Conservation (phyloP, 306 rosid species). For the Canavalia gladiata region DNA sequence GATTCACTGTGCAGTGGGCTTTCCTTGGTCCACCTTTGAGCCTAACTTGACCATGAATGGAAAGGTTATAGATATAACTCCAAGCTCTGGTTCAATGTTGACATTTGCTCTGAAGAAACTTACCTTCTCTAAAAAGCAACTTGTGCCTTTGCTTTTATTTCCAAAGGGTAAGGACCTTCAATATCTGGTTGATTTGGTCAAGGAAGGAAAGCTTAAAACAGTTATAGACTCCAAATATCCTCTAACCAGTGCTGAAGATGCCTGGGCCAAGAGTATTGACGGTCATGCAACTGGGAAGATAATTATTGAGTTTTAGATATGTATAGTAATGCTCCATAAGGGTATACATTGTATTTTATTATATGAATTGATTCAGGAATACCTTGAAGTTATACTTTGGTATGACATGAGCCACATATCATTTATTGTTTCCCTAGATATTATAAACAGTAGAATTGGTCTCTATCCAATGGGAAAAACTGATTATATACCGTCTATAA, state of each 20-base stretch:
- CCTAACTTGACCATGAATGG: constrained; percentile 68
- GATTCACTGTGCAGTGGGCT: constrained; percentile 64
- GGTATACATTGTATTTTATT: not conserved
- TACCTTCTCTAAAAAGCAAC: constrained; percentile 74
- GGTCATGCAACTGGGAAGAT: constrained; percentile 96
- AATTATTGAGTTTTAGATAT: constrained; percentile 63
- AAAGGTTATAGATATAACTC: constrained; percentile 74
- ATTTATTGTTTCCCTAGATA: not conserved
- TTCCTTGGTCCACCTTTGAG: constrained; percentile 82
- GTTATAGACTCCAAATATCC: constrained; percentile 72
- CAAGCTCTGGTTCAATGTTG: constrained; percentile 47
- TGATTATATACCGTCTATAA: not conserved
- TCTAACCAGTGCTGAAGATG: constrained; percentile 69
- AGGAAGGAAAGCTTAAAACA: constrained; percentile 79
- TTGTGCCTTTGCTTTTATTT: constrained; percentile 62
- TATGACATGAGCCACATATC: not conserved
- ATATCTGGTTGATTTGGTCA: constrained; percentile 68
- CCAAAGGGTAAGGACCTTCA: constrained; percentile 64
- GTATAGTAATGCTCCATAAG: not conserved
- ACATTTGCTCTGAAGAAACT: constrained; percentile 64
- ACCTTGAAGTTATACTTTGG: not conserved
- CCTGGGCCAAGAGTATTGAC: constrained; percentile 75
- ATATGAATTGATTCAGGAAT: constrained; percentile 14
- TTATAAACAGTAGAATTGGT: not conserved
- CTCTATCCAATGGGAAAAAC: not conserved